Percentiles rank a stretch among this genome's conserved stretches.
phyloP scores from a whole-genome alignment of 768 basidiomycete species.

The Mycena albidolilacea region DNA sequence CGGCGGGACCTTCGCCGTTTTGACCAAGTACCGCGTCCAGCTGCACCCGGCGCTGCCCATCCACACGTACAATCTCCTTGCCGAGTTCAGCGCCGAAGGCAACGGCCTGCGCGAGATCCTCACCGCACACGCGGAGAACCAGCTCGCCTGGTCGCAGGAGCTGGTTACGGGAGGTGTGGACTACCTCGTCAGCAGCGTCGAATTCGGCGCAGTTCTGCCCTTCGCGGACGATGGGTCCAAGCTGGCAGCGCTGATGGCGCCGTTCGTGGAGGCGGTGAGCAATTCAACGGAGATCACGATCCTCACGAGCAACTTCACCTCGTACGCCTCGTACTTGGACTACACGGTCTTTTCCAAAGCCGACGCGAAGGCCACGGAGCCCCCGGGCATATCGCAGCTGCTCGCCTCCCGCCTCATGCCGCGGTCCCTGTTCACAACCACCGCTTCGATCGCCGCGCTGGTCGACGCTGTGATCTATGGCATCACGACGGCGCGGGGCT shows the following conservation, averaged over 20 bases:
- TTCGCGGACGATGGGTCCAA: too few species aligned
- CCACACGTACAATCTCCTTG: constrained; percentile 29
- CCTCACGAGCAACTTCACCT: constrained; percentile 29
- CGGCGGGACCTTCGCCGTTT: constrained; percentile 29
- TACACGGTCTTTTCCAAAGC: constrained; percentile 25
- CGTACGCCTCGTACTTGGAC: constrained; percentile 27
- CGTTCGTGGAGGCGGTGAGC: constrained; percentile 26
- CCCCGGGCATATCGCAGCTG: constrained; percentile 30
- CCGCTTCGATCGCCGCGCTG: too few species aligned
- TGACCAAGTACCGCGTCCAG: constrained; percentile 28
- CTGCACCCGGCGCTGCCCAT: constrained; percentile 26
- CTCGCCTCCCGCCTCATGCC: constrained; percentile 32
- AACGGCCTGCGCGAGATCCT: constrained; percentile 31
- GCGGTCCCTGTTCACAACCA: too few species aligned
- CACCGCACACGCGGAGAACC: constrained; percentile 28
- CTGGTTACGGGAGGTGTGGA: constrained; percentile 24
- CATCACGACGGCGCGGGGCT: too few species aligned
- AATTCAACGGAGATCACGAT: constrained; percentile 30
- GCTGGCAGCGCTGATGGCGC: constrained; percentile 19
- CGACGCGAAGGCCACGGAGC: constrained; percentile 13
- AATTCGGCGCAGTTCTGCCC: too few species aligned
- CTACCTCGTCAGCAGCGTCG: too few species aligned
- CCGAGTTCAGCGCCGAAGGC: constrained; percentile 28
- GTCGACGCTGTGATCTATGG: too few species aligned
- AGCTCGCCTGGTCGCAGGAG: constrained; percentile 32